Evolutionary conservation across 2,329 filamentous ascomycete genomes (phyloP), one percentile per base, ranked within the genome.

Genomic region (Cladosporium sp.): DNA sequence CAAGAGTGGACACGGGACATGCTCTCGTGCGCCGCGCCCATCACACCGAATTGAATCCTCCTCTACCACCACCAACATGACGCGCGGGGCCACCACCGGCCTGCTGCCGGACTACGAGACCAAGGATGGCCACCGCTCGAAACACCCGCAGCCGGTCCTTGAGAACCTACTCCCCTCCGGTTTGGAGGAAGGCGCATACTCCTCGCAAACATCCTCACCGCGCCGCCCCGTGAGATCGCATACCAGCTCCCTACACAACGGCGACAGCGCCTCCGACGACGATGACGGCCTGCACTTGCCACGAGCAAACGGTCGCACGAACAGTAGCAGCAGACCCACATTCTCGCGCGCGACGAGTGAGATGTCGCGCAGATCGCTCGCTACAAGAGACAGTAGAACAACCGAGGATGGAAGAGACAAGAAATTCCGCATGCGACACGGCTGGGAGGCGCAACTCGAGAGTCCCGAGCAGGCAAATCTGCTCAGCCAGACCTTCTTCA

Each of bases 381-480:
- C 61, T 21, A 64, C 61, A 32, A 55, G 61, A 57, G 61, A 64
- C 49, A 64, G 65, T 41, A 59, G 60, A n/a, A 62, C 54, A 44
- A 66, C 41, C 5, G 79, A 80, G 44, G 85, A 85, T 7, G 65
- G 66, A n/a, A 63, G 65, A 26, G 71, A 73, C 32, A 68, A 70
- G 28, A 69, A 70, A 52, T 62, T 69, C 57, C 69, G 82, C 70
- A 86, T 89, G 77, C 87, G 93, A 59, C 93, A 97, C 80, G 93
- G 93, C 58, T 97, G 95, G 82, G 92, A 96, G 75, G 91, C 93
- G 72, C 92, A 97, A 78, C 93, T 96, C 77, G 91, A 92, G 75
- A 96, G 91, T 5, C 91, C 93, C 71, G 92, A 97, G 75, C 93
- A 96, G 74, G 90, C 96, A 72, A 90, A 91, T 66, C 86, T 93